phyloP scores from a whole-genome alignment of 352 stramenopile species.

The Hyaloperonospora brassicae region DNA sequence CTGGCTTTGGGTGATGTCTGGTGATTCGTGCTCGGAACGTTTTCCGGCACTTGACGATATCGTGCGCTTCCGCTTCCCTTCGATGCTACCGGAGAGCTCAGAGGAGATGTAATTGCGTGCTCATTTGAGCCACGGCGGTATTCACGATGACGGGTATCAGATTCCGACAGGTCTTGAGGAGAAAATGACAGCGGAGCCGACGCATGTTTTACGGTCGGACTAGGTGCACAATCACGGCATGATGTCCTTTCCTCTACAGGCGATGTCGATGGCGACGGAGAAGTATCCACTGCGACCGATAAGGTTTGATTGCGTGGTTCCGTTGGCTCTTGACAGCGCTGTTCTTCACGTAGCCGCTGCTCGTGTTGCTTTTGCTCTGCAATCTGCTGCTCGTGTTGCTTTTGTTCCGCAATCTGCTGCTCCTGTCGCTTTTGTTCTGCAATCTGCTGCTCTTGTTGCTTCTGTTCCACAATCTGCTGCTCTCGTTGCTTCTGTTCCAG shows the following conservation, averaged over 20 bases:
- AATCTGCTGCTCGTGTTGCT: too few relatives aligned
- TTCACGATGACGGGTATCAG: conserved; percentile 13
- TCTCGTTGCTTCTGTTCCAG: conserved; percentile 7
- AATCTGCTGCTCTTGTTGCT: neutral
- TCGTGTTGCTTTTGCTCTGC: too few relatives aligned
- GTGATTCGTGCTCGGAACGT: conserved; percentile 12
- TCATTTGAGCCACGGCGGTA: conserved; percentile 14
- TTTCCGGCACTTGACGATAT: conserved; percentile 11
- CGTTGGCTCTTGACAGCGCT: conserved; percentile 1
- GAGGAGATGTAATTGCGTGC: conserved; percentile 15
- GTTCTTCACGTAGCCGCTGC: neutral
- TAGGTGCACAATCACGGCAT: conserved; percentile 16
- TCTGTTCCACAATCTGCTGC: conserved; percentile 11
- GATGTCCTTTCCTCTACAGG: conserved; percentile 6
- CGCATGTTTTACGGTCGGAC: conserved; percentile 23
- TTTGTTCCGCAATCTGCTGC: too few relatives aligned
- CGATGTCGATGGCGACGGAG: conserved; percentile 9
- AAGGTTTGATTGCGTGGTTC: conserved; percentile 20
- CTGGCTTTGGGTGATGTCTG: conserved; percentile 21
- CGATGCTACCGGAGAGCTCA: conserved; percentile 16
- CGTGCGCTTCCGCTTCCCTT: conserved; percentile 1
- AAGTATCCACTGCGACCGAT: conserved; percentile 31
- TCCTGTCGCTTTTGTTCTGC: neutral
- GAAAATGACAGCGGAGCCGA: conserved; percentile 23
- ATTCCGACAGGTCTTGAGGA: conserved; percentile 19